phyloP scores from a whole-genome alignment of 257 asterid genomes.

The Rhazya stricta region DNA sequence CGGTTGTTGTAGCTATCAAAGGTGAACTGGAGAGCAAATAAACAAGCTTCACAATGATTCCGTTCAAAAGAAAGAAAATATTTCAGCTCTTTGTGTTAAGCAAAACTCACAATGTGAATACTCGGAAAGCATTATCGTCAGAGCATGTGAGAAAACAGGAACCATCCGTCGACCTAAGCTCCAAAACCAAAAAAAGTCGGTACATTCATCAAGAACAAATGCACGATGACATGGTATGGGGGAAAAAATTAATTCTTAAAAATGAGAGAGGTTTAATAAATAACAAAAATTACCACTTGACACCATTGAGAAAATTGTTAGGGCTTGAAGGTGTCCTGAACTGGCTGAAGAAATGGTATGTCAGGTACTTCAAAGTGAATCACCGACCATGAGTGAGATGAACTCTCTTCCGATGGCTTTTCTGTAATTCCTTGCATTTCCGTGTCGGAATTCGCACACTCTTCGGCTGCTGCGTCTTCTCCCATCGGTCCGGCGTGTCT shows the following conservation, averaged over 20 bases:
- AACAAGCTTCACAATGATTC: too few relatives aligned
- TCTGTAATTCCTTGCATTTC: slow-evolving; percentile 29
- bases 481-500: slow-evolving; percentile 21
- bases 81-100: not conserved
- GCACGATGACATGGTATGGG: too few relatives aligned
- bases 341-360: slow-evolving; percentile 38
- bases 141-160: slow-evolving; percentile 81
- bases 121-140: slow-evolving; percentile 64
- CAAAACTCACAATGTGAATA: slow-evolving; percentile 56
- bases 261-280: not conserved
- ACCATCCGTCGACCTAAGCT: slow-evolving; percentile 90
- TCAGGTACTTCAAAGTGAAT: slow-evolving; percentile 49
- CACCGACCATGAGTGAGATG: slow-evolving; percentile 38
- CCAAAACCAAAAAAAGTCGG: not conserved
- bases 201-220: not conserved
- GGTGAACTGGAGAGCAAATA: too few relatives aligned
- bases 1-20: too few relatives aligned
- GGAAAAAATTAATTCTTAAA: too few relatives aligned
- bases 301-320: slow-evolving; percentile 88
- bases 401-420: slow-evolving; percentile 20
- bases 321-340: slow-evolving; percentile 59
- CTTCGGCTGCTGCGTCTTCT: slow-evolving; percentile 39
- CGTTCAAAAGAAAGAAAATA: too few relatives aligned
- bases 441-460: slow-evolving; percentile 19
- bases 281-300: slow-evolving; percentile 52